These are phyloP conservation scores for Torulaspora franciscae DNA, from an alignment of 805 yeast genomes.

Conservation along the genomic window DNA sequence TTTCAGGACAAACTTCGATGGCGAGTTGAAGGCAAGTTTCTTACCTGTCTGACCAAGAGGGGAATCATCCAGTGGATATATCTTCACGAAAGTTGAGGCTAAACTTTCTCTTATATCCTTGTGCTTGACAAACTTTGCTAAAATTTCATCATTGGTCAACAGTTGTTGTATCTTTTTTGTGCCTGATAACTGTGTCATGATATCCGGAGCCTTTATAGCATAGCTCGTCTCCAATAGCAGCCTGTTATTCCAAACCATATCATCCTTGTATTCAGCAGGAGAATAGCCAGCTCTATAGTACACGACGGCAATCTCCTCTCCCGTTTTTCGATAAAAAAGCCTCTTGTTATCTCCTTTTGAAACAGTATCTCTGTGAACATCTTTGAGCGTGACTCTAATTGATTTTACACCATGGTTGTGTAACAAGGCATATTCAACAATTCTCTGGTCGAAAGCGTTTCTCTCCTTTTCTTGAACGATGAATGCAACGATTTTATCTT, in stretches of 20 bases:
- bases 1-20: slow-evolving; percentile 76
- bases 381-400: slow-evolving; percentile 61
- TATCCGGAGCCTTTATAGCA: slow-evolving; percentile 89
- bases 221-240: slow-evolving; percentile 61
- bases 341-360: slow-evolving; percentile 40
- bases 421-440: slow-evolving; percentile 66
- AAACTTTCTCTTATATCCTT: slow-evolving; percentile 34
- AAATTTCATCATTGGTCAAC: slow-evolving; percentile 50
- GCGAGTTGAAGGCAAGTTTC: slow-evolving; percentile 58
- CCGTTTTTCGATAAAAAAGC: slow-evolving; percentile 49
- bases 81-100: slow-evolving; percentile 66
- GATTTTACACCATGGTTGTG: slow-evolving; percentile 53
- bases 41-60: slow-evolving; percentile 58
- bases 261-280: slow-evolving; percentile 69
- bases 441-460: slow-evolving; percentile 88
- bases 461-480: slow-evolving; percentile 82
- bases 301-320: slow-evolving; percentile 77
- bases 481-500: slow-evolving; percentile 56
- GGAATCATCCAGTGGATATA: slow-evolving; percentile 78
- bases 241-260: slow-evolving; percentile 74
- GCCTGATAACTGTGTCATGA: slow-evolving; percentile 86
- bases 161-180: slow-evolving; percentile 91
- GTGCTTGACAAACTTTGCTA: slow-evolving; percentile 43
- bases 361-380: slow-evolving; percentile 44
- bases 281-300: slow-evolving; percentile 88